phyloP scores from a whole-genome alignment of 1,284 basidiomycete species.

The Cystobasidium pallidum region DNA sequence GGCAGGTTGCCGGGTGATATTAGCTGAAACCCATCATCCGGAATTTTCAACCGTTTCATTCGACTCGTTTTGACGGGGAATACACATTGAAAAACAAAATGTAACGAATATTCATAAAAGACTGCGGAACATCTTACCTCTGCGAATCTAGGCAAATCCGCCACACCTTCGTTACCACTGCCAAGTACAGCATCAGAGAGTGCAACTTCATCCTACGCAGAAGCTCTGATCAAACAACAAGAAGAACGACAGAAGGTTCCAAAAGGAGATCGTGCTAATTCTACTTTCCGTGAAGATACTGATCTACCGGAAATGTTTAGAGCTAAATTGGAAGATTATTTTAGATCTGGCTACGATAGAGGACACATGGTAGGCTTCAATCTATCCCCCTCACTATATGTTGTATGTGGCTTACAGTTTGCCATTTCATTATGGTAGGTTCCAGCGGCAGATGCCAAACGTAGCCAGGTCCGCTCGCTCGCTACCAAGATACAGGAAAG shows the following conservation, averaged over 20 bases:
- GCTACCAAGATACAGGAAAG: not conserved
- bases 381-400: not conserved
- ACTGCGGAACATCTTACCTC: slow-evolving; percentile 65
- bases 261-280: slow-evolving; percentile 71
- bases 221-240: slow-evolving; percentile 55
- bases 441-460: slow-evolving; percentile 95
- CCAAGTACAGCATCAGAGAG: slow-evolving; percentile 50
- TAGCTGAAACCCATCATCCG: too few species aligned
- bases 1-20: too few species aligned
- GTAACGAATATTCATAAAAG: slow-evolving; percentile 20
- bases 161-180: slow-evolving; percentile 62
- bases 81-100: too few species aligned
- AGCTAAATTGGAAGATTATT: slow-evolving; percentile 85
- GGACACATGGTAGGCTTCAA: slow-evolving; percentile 80
- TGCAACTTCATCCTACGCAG: slow-evolving; percentile 52
- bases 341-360: slow-evolving; percentile 91
- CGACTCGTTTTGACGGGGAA: too few species aligned
- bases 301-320: slow-evolving; percentile 78
- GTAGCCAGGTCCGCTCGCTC: slow-evolving; percentile 46
- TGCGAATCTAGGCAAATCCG: slow-evolving; percentile 81
- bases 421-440: slow-evolving; percentile 62
- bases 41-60: too few species aligned
- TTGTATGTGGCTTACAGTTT: not conserved
- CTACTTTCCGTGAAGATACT: slow-evolving; percentile 83
- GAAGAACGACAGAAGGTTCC: slow-evolving; percentile 36